A percentile compares a stretch with the other conserved stretches of the same genome.
Evolutionary conservation across 2,329 filamentous ascomycete species (phyloP).

Genomic region (Nigrograna mackinnonii): DNA sequence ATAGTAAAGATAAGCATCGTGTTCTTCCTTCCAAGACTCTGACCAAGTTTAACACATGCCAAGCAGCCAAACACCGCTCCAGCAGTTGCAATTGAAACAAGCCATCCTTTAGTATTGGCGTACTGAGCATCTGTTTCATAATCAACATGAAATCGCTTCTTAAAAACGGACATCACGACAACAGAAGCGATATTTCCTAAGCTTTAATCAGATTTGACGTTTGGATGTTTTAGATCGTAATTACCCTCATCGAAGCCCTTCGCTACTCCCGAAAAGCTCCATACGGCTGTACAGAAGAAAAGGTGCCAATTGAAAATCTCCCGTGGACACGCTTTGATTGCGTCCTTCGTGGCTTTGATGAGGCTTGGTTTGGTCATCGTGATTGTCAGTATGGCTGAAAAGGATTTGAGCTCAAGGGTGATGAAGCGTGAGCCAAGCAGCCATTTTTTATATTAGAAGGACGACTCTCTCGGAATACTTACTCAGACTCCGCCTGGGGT

Average conservation of each 20-base stretch:
- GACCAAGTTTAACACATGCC: constrained; percentile 12
- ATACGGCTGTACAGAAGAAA: constrained; percentile 15
- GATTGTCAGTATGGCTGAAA: neutral
- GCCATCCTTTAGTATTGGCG: constrained; percentile 16
- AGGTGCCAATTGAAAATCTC: constrained; percentile 2
- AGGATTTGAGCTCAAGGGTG: no score
- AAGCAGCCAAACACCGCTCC: constrained; percentile 15
- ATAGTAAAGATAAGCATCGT: constrained; percentile 10
- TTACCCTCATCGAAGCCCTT: constrained; percentile 15
- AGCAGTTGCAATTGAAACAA: constrained; percentile 15
- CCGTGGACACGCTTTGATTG: neutral
- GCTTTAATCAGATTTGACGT: neutral
- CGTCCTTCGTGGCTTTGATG: neutral
- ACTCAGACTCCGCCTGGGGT: no score
- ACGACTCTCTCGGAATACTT: no score
- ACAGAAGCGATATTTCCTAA: constrained; percentile 13
- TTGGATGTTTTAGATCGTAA: neutral
- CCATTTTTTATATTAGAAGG: no score
- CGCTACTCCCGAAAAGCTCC: constrained; percentile 13
- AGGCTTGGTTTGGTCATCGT: neutral
- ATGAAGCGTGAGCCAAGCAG: no score
- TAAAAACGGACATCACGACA: constrained; percentile 10
- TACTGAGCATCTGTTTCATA: constrained; percentile 11
- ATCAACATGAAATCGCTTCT: constrained; percentile 9
- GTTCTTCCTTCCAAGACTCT: constrained; percentile 9